Evolutionary conservation across 2,329 filamentous ascomycete species (phyloP), one percentile per base, ranked within the genome.

Genomic region (Colletotrichum gloeosporioides): DNA sequence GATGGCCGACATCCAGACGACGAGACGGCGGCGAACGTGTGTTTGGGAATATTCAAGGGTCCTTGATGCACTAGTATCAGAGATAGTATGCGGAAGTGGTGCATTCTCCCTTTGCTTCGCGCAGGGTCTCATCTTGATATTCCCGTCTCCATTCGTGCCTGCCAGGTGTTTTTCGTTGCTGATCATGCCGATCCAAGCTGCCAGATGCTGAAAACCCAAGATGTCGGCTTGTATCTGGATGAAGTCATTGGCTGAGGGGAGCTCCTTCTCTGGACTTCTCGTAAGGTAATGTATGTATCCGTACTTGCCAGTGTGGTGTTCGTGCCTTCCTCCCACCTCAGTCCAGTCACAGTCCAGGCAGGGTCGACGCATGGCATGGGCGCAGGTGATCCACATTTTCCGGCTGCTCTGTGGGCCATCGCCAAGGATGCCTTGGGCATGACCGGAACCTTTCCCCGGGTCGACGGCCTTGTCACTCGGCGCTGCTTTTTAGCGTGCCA

Each of bases 391-490:
- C 73, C 62, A 62, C 32, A 64, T 68, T 73, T 22, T 76, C 69
- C 57, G 69, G 27, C 69, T 65, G 57, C 27, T 18, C 67, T 76
- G 27, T 53, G 64, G 70, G 44, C n/a, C 39, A 16, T 15, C 31
- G 32, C 49, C 22, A 49, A n/a, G 39, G 44, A 25, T 61, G 39
- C 32, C 62, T 36, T n/a, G 31, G 64, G 65, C 71, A 53, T 74
- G 75, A 53, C 66, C 71, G 75, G 75, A 75, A 77, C 75, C 66
- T 77, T 74, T 77, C 71, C 75, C 75, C 75, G 65, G 69, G 65
- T 67, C 49, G 31, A 39, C 36, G 25, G 32, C 15, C 49, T 61
- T 59, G 75, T 77, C 65, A 66, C 62, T 75, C 53, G 61, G 36
- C 65, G 61, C 59, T 49, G 67, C 25, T 65, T 39, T 68, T 18